Percentiles rank a stretch among this genome's conserved stretches.
Evolutionary conservation across 2,329 filamentous ascomycete genomes (phyloP).

Genomic region (Emmonsiellopsis sp.): DNA sequence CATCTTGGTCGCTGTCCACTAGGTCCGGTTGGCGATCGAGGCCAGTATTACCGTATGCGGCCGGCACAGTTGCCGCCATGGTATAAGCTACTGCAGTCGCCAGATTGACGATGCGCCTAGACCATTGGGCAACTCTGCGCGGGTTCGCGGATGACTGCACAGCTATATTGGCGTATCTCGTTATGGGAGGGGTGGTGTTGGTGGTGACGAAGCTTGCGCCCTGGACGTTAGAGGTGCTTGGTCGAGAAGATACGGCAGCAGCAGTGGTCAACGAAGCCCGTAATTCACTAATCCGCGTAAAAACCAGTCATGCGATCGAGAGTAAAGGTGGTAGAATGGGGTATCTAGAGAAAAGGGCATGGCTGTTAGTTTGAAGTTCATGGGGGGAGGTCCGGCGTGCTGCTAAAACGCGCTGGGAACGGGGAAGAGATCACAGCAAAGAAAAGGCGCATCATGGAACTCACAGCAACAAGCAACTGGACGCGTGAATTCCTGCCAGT

Average conservation of each 20-base stretch:
- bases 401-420: constrained; percentile 5
- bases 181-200: neutral
- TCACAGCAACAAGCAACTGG: constrained; percentile 3
- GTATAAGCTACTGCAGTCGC: constrained; percentile 29
- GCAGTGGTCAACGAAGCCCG: neutral
- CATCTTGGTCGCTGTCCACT: constrained; percentile 34
- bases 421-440: neutral
- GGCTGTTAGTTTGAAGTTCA: constrained; percentile 2
- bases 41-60: constrained; percentile 26
- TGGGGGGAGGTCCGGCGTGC: neutral
- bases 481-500: constrained; percentile 18
- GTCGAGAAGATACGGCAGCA: neutral
- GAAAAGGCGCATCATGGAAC: constrained; percentile 1
- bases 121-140: constrained; percentile 9
- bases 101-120: constrained; percentile 20
- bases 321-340: neutral
- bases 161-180: neutral
- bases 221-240: neutral
- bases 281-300: neutral
- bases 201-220: neutral
- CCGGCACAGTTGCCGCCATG: constrained; percentile 33
- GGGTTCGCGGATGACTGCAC: constrained; percentile 1
- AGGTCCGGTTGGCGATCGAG: constrained; percentile 23
- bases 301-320: neutral
- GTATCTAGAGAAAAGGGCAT: neutral